Evolutionary conservation across 768 basidiomycete genomes (phyloP), one percentile per base, ranked within the genome.

Genomic region (Termitomyces sp.): DNA sequence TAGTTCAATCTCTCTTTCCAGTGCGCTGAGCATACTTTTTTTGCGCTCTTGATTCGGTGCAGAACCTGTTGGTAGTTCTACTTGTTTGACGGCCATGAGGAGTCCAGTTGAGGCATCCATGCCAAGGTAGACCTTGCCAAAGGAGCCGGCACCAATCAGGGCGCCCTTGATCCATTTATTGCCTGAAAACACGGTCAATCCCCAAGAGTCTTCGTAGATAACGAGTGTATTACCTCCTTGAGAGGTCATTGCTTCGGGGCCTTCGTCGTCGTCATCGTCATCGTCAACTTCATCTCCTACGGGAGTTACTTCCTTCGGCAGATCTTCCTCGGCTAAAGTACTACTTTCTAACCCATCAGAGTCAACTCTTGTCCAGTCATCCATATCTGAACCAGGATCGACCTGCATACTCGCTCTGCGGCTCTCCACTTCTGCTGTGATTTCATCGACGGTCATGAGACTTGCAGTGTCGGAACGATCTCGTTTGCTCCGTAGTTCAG

Each of bases 141-240:
- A 96, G 0, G 94, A 96, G 4, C 93, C 94, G 46, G 93, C 89
- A 60, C 95, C 94, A 61, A 97, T 96, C 63, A 97, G 82, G 10
- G 94, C 94, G 48, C 94, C 94, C 64, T 95, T 95, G 74, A 95
- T 94, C 94, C 95, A 98, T 71, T 96, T 97, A 68, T 88, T 90
- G 41, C 86, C 92, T 82, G 68, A 63, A 70, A 65, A 61, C 47
- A 27, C 46, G n/a, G 32, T 48, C 27, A 51, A 27, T 44, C 55
- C 13, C 3, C 10, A 7, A 53, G 10, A 55, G 36, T 8, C n/a
- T 32, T 42, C 5, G 59, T 24, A 53, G 34, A 42, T 29, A 5
- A 36, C 42, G 22, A 4, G n/a, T 42, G 20, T 50, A 68, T 66
- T 78, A 82, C 79, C 72, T 81, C 83, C 63, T 73, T 78, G 41